phyloP scores from a whole-genome alignment of 1,139 yeast genomes.

The Kazachstania sp. region DNA sequence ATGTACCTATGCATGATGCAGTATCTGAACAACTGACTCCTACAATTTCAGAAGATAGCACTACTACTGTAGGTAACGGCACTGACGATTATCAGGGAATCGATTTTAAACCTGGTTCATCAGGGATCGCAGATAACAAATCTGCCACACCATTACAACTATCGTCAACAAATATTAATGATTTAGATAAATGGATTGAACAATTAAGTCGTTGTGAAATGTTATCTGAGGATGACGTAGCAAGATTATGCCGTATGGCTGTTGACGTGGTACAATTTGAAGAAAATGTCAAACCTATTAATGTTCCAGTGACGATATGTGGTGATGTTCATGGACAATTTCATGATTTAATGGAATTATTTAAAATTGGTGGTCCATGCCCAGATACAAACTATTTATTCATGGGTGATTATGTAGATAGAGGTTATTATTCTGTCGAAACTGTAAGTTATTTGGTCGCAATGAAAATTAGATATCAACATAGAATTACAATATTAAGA shows the following conservation, averaged over 20 bases:
- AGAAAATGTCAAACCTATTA: slow-evolving; percentile 86
- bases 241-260: slow-evolving; percentile 80
- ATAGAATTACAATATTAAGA: slow-evolving; percentile 68
- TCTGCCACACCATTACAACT: slow-evolving; percentile 33
- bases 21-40: slow-evolving; percentile 40
- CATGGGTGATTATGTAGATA: slow-evolving; percentile 87
- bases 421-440: slow-evolving; percentile 88
- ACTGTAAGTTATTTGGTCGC: slow-evolving; percentile 60
- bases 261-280: slow-evolving; percentile 71
- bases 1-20: slow-evolving; percentile 66
- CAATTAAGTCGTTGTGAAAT: slow-evolving; percentile 73
- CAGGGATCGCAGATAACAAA: slow-evolving; percentile 25
- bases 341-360: slow-evolving; percentile 66
- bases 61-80: slow-evolving; percentile 9
- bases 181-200: slow-evolving; percentile 84
- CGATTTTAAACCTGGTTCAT: slow-evolving; percentile 17
- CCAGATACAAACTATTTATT: slow-evolving; percentile 71
- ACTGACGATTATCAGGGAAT: slow-evolving; percentile 16
- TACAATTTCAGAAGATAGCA: slow-evolving; percentile 29
- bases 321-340: slow-evolving; percentile 83
- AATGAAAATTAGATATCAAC: slow-evolving; percentile 78
- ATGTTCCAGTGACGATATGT: slow-evolving; percentile 78
- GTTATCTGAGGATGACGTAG: slow-evolving; percentile 69
- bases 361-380: slow-evolving; percentile 67
- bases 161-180: slow-evolving; percentile 40